Evolutionary conservation across 306 rosid species (phyloP).

Genomic region (Castanopsis chinensis): DNA sequence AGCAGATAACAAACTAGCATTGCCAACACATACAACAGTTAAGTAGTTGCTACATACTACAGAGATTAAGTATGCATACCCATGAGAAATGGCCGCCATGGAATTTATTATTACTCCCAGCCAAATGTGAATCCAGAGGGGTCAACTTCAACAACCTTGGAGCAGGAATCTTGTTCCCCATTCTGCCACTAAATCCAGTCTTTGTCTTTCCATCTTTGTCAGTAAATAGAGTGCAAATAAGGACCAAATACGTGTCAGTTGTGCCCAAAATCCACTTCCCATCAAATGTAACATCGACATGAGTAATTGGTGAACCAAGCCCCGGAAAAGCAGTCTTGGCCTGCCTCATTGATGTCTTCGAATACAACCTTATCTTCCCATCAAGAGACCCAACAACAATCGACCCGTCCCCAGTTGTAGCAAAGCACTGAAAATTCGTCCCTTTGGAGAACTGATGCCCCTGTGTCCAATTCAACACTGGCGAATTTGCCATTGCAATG

Average conservation of each 20-base stretch:
- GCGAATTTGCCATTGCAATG: conserved; percentile 44
- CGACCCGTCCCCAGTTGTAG: conserved; percentile 83
- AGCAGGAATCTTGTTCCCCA: conserved; percentile 85
- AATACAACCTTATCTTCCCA: conserved; percentile 85
- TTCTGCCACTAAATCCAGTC: conserved; percentile 80
- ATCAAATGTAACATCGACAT: conserved; percentile 86
- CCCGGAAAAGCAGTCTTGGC: conserved; percentile 96
- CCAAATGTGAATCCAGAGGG: conserved; percentile 90
- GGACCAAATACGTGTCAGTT: conserved; percentile 70
- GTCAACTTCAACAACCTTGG: conserved; percentile 87
- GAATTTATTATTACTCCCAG: conserved; percentile 68
- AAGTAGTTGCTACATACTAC: background rate
- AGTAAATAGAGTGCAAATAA: conserved; percentile 77
- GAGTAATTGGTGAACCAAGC: conserved; percentile 74
- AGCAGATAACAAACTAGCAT: conserved; percentile 1
- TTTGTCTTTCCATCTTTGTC: conserved; percentile 91
- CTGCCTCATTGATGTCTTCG: conserved; percentile 81
- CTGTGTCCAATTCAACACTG: conserved; percentile 79
- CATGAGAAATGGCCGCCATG: conserved; percentile 96
- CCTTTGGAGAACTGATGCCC: conserved; percentile 92
- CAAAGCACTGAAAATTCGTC: conserved; percentile 86
- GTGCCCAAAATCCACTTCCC: conserved; percentile 94
- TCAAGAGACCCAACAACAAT: conserved; percentile 88
- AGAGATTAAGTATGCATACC: conserved; percentile 46
- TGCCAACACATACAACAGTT: background rate